Percentiles rank a stretch among this genome's conserved stretches.
phyloP scores from a whole-genome alignment of 208 protist genomes.

The Kentomonas sorsogonicus region DNA sequence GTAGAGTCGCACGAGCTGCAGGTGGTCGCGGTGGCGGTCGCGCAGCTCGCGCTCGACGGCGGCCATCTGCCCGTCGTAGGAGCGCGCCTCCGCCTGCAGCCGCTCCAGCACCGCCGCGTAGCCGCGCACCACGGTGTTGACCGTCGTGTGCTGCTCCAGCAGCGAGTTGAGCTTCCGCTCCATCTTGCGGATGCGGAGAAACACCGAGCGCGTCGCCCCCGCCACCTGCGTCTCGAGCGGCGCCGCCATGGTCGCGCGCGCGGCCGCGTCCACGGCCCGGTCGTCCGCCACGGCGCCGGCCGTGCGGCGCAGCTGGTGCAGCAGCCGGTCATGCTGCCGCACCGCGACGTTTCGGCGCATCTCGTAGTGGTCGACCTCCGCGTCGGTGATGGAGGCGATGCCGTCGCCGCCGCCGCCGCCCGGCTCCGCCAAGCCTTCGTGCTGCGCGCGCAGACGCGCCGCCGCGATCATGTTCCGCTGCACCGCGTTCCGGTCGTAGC shows the following conservation, averaged over 20 bases:
- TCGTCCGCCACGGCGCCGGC: neutral
- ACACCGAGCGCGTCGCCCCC: constrained; percentile 42
- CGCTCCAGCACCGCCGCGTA: constrained; percentile 80
- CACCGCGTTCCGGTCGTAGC: constrained; percentile 58
- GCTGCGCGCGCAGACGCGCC: constrained; percentile 22
- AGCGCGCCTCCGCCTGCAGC: constrained; percentile 55
- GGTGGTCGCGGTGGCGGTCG: constrained; percentile 82
- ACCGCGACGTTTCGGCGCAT: constrained; percentile 36
- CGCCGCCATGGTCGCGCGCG: constrained; percentile 1
- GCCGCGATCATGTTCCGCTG: constrained; percentile 51
- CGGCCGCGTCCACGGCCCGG: neutral
- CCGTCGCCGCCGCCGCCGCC: constrained; percentile 10
- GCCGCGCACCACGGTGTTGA: constrained; percentile 66
- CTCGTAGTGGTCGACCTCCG: constrained; percentile 44
- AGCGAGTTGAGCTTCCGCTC: constrained; percentile 90
- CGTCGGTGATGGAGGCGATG: constrained; percentile 38
- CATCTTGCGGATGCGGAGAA: constrained; percentile 78
- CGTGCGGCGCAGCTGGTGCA: constrained; percentile 33
- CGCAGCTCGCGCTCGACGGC: constrained; percentile 57
- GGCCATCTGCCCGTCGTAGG: constrained; percentile 59
- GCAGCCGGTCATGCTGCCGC: constrained; percentile 40
- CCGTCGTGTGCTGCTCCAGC: constrained; percentile 83
- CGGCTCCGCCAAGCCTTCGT: constrained; percentile 7
- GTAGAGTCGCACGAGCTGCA: constrained; percentile 85
- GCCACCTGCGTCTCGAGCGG: constrained; percentile 14